phyloP scores from a whole-genome alignment of 768 basidiomycete species.

The Boletus pseudopeckii region DNA sequence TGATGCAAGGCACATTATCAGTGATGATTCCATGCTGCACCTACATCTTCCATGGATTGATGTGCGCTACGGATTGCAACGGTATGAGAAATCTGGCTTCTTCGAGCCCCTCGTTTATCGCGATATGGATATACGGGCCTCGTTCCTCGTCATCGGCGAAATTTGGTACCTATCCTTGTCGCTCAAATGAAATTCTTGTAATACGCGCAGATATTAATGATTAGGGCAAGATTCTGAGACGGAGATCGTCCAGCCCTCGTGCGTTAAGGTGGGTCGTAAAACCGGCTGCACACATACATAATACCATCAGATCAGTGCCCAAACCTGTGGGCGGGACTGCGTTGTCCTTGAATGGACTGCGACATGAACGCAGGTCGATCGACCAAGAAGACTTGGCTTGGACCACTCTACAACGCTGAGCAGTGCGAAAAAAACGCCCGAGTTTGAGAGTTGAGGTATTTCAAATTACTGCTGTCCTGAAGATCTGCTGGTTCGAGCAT shows the following conservation, averaged over 20 bases:
- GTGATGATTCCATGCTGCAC: slow-evolving; percentile 7
- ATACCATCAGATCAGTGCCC: slow-evolving; percentile 3
- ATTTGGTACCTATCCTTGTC: slow-evolving; percentile 6
- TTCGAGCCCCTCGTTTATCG: slow-evolving; percentile 12
- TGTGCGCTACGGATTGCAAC: slow-evolving; percentile 3
- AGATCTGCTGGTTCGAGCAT: slow-evolving; percentile 17
- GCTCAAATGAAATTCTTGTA: slow-evolving; percentile 5
- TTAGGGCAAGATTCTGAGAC: slow-evolving; percentile 11
- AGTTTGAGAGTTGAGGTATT: slow-evolving; percentile 25
- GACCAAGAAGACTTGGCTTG: not conserved
- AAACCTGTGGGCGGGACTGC: not conserved
- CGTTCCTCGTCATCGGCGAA: slow-evolving; percentile 3
- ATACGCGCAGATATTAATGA: slow-evolving; percentile 13
- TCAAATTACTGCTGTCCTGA: slow-evolving; percentile 25
- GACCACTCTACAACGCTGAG: not conserved
- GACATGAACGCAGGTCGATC: not conserved
- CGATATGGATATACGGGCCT: slow-evolving; percentile 15
- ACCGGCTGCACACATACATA: slow-evolving; percentile 16
- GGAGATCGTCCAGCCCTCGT: slow-evolving; percentile 28
- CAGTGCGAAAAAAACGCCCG: not conserved
- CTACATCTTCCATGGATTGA: slow-evolving; percentile 17
- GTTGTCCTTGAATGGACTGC: not conserved
- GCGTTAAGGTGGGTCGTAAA: slow-evolving; percentile 29
- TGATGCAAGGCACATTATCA: slow-evolving; percentile 13
- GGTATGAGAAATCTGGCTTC: slow-evolving; percentile 3